Percentiles rank a stretch among this genome's conserved stretches.
phyloP scores from a whole-genome alignment of 202 grass and related monocot genomes.

The Dendrocalamus latiflorus region DNA sequence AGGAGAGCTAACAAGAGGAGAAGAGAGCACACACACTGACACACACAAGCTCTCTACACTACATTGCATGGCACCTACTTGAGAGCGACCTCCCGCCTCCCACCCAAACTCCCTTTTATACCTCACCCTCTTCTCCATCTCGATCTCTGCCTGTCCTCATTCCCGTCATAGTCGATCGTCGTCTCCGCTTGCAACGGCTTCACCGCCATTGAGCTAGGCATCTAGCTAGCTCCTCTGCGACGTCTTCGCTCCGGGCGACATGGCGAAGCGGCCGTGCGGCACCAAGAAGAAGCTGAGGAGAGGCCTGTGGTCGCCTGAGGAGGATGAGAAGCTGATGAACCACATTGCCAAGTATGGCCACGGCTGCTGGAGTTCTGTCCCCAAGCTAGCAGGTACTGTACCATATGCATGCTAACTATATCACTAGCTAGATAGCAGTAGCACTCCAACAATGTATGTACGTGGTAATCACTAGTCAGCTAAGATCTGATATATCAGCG shows the following conservation, averaged over 20 bases:
- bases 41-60: not conserved
- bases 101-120: conserved; percentile 21
- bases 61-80: conserved; percentile 39
- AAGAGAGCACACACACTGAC: too few species aligned
- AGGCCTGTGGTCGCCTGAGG: conserved; percentile 91
- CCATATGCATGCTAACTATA: not conserved
- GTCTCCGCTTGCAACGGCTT: not conserved
- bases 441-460: not conserved
- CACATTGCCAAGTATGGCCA: conserved; percentile 92
- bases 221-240: not conserved
- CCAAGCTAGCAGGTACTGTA: conserved; percentile 73
- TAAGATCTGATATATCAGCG: not conserved
- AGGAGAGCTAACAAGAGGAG: too few species aligned
- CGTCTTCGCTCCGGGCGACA: not conserved
- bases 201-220: not conserved
- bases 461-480: too few species aligned
- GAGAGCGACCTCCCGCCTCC: conserved; percentile 47
- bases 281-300: conserved; percentile 82
- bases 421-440: too few species aligned
- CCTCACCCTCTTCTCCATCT: conserved; percentile 1
- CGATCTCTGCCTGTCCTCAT: not conserved
- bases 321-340: conserved; percentile 88
- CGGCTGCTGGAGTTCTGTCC: conserved; percentile 92
- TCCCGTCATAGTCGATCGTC: not conserved
- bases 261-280: conserved; percentile 65